phyloP scores from a whole-genome alignment of 306 rosid species.

The Gastrolobium bilobum region DNA sequence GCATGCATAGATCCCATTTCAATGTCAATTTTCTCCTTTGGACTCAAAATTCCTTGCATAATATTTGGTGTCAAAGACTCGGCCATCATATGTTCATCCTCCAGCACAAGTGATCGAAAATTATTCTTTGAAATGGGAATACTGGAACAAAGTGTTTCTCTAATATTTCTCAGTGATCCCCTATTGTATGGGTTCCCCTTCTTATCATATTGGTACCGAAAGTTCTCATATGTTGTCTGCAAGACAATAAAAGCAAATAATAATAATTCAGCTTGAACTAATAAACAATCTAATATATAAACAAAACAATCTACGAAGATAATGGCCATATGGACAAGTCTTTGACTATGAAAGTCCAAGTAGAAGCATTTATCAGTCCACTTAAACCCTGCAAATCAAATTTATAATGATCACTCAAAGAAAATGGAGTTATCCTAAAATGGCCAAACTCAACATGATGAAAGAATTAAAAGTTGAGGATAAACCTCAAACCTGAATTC shows the following conservation, averaged over 20 bases:
- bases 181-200: slow-evolving; percentile 81
- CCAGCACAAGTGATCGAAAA: slow-evolving; percentile 65
- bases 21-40: slow-evolving; percentile 81
- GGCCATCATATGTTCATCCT: slow-evolving; percentile 59
- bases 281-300: slow-evolving; percentile 10
- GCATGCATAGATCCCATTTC: slow-evolving; percentile 77
- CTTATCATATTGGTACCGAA: slow-evolving; percentile 83
- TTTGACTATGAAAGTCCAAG: neutral
- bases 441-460: slow-evolving; percentile 13
- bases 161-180: slow-evolving; percentile 65
- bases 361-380: neutral
- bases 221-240: slow-evolving; percentile 98
- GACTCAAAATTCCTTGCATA: slow-evolving; percentile 53
- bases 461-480: slow-evolving; percentile 15
- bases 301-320: slow-evolving; percentile 13
- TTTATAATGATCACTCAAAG: neutral
- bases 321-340: slow-evolving; percentile 4
- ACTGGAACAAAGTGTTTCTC: slow-evolving; percentile 71
- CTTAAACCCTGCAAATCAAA: neutral
- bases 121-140: slow-evolving; percentile 64
- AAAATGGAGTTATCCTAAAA: slow-evolving; percentile 6
- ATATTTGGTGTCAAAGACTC: slow-evolving; percentile 58
- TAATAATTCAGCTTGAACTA: slow-evolving; percentile 1
- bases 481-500: slow-evolving; percentile 16
- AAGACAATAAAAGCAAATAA: slow-evolving; percentile 34